These are phyloP conservation scores for Botryotinia narcissicola DNA, from an alignment of 2,329 filamentous ascomycete species.

Conservation along the genomic window DNA sequence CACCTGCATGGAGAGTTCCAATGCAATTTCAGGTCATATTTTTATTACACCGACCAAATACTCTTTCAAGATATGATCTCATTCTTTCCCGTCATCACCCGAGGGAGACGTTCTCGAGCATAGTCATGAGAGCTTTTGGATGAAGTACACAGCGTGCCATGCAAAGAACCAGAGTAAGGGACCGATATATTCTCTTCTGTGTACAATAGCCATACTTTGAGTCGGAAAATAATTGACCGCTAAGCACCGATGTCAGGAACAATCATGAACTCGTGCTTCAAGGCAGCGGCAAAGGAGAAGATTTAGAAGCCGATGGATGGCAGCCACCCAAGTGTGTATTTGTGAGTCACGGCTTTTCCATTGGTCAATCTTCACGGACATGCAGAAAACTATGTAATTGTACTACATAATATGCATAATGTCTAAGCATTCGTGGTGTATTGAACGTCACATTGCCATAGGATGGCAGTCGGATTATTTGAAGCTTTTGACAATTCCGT, in stretches of 20 bases:
- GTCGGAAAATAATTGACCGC: neutral
- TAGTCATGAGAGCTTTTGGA: neutral
- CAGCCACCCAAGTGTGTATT: neutral
- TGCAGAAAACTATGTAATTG: neutral
- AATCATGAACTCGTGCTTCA: neutral
- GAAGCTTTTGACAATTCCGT: constrained; percentile 12
- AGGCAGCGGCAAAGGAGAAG: neutral
- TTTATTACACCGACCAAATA: neutral
- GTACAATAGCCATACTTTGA: neutral
- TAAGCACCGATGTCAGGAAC: neutral
- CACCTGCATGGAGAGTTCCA: neutral
- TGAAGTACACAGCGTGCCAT: neutral
- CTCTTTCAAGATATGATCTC: neutral
- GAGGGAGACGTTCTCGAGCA: neutral
- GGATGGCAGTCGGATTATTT: neutral
- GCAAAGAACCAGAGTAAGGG: neutral
- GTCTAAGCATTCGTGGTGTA: neutral
- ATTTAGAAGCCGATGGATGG: neutral
- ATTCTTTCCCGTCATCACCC: neutral
- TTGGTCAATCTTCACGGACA: neutral
- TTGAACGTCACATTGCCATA: neutral
- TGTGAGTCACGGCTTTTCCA: constrained; percentile 1
- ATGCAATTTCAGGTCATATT: neutral
- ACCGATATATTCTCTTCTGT: neutral
- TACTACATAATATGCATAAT: neutral